Percentiles rank a stretch among this genome's conserved stretches.
phyloP scores from a whole-genome alignment of 2,329 filamentous ascomycete species.

The Akanthomyces muscarius region DNA sequence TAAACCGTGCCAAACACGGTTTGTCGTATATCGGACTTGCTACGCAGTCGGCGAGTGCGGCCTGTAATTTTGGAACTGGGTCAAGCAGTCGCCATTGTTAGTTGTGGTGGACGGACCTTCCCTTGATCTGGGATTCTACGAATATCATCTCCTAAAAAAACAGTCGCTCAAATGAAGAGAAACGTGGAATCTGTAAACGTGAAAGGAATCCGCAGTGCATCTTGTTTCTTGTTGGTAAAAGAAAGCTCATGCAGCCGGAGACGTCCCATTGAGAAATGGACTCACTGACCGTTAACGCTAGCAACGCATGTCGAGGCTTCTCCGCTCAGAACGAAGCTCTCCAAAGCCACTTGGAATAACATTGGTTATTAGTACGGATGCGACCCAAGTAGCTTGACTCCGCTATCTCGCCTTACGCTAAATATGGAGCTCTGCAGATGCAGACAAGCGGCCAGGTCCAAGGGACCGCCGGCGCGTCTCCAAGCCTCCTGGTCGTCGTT shows the following conservation, averaged over 20 bases:
- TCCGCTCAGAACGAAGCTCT: background rate
- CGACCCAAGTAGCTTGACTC: background rate
- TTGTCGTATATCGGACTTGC: conserved; percentile 6
- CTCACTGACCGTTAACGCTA: background rate
- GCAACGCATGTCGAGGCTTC: background rate
- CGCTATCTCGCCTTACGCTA: conserved; percentile 8
- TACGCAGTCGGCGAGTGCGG: background rate
- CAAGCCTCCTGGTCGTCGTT: background rate
- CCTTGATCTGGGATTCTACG: background rate
- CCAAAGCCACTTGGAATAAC: background rate
- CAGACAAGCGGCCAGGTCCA: background rate
- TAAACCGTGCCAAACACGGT: background rate
- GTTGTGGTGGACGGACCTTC: background rate
- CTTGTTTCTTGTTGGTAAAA: background rate
- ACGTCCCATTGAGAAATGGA: background rate
- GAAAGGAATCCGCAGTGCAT: background rate
- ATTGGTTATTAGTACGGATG: background rate
- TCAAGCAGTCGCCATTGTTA: background rate
- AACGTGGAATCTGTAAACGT: background rate
- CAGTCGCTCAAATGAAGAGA: background rate
- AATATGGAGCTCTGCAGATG: background rate
- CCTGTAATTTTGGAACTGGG: conserved; percentile 8
- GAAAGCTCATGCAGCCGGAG: background rate
- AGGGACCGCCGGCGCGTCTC: background rate
- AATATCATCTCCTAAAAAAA: background rate